Evolutionary conservation across 305 asterid species (phyloP).

Genomic region (Solanum hybrid): DNA sequence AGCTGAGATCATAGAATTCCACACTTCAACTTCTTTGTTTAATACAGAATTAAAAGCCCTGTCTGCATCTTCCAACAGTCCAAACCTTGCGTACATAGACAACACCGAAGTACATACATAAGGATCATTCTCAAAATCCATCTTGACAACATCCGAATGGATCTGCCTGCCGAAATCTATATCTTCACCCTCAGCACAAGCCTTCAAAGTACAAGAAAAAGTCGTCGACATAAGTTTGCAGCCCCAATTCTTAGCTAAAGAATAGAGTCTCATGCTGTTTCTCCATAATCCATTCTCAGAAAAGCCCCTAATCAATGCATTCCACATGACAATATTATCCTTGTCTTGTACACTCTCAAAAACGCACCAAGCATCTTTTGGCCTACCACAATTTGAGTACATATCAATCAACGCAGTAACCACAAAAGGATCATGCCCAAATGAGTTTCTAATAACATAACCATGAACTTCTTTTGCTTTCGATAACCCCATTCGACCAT

Average conservation of each 20-base stretch:
- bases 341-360: constrained; percentile 35
- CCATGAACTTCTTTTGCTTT: constrained; percentile 60
- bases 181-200: constrained; percentile 51
- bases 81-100: constrained; percentile 59
- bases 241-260: constrained; percentile 30
- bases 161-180: constrained; percentile 43
- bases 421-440: constrained; percentile 46
- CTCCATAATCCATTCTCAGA: constrained; percentile 51
- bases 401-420: constrained; percentile 54
- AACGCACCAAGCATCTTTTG: constrained; percentile 53
- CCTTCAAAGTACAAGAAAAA: constrained; percentile 42
- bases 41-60: constrained; percentile 25
- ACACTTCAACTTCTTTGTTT: constrained; percentile 46
- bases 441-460: constrained; percentile 37
- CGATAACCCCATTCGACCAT: constrained; percentile 6
- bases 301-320: constrained; percentile 63
- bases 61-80: constrained; percentile 39
- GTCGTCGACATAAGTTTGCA: constrained; percentile 49
- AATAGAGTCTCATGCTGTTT: constrained; percentile 41
- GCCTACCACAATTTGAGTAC: constrained; percentile 43
- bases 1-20: constrained; percentile 86
- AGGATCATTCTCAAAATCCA: constrained; percentile 47
- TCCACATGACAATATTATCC: constrained; percentile 45
- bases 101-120: constrained; percentile 60
- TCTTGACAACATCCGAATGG: constrained; percentile 62